Evolutionary conservation across 2,329 filamentous ascomycete species (phyloP).

Genomic region (Stachybotrys chlorohalonatus): DNA sequence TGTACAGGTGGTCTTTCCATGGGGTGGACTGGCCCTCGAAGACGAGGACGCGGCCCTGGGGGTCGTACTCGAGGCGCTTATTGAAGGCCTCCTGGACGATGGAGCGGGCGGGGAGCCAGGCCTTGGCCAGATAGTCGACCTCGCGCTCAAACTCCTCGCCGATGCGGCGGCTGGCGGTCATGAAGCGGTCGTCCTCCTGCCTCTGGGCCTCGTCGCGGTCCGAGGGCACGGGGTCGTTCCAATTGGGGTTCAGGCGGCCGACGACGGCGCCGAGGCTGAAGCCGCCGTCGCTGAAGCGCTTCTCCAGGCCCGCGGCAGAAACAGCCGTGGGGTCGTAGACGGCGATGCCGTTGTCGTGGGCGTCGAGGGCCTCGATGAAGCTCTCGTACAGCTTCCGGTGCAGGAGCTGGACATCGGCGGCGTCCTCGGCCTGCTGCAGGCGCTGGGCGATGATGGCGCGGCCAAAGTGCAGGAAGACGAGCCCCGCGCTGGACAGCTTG

Average conservation of each 20-base stretch:
- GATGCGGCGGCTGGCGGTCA: constrained; percentile 69
- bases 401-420: constrained; percentile 61
- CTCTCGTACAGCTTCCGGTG: constrained; percentile 86
- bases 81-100: constrained; percentile 70
- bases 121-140: constrained; percentile 62
- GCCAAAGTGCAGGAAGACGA: constrained; percentile 95
- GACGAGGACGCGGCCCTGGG: constrained; percentile 71
- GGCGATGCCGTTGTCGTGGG: constrained; percentile 93
- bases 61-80: constrained; percentile 57
- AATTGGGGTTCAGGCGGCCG: constrained; percentile 67
- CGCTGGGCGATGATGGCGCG: constrained; percentile 63
- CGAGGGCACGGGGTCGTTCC: constrained; percentile 56
- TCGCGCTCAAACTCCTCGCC: constrained; percentile 81
- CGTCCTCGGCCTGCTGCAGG: constrained; percentile 44
- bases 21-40: constrained; percentile 70
- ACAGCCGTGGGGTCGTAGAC: constrained; percentile 67
- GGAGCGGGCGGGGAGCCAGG: constrained; percentile 82
- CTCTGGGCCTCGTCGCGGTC: constrained; percentile 51
- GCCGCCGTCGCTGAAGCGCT: constrained; percentile 73
- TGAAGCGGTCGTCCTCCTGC: constrained; percentile 74
- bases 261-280: constrained; percentile 83
- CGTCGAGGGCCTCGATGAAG: constrained; percentile 93
- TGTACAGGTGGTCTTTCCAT: constrained; percentile 95
- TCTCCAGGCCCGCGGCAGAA: constrained; percentile 62
- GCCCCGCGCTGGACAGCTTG: constrained; percentile 86